Evolutionary conservation across 176 grass and related monocot species (phyloP).

Genomic region (Aegilops umbellulata): DNA sequence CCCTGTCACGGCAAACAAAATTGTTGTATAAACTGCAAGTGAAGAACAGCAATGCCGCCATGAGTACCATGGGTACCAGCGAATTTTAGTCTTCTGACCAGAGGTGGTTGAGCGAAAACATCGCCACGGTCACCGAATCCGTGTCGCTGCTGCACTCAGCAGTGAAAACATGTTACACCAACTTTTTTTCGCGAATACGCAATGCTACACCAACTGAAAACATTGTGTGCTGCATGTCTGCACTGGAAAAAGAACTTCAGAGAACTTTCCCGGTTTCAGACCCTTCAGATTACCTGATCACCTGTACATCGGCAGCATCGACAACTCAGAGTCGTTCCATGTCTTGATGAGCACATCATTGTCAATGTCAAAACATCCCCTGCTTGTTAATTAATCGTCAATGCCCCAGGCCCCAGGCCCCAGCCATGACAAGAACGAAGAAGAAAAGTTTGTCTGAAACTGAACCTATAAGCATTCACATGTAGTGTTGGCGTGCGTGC

Average conservation of each 20-base stretch:
- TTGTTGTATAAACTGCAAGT: no score
- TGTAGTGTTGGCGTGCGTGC: no score
- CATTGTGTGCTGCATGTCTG: background rate
- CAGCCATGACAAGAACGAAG: background rate
- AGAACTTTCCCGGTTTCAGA: no score
- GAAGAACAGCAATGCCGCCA: no score
- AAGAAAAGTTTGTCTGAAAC: background rate
- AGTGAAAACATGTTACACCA: background rate
- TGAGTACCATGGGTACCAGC: conserved; percentile 86
- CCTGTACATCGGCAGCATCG: conserved; percentile 79
- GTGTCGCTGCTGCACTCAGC: conserved; percentile 68
- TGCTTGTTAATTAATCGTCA: background rate
- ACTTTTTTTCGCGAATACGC: no score
- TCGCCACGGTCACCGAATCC: conserved; percentile 75
- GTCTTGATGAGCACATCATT: conserved; percentile 81
- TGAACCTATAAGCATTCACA: conserved; percentile 72
- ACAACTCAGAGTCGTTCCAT: conserved; percentile 66
- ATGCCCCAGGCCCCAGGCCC: no score
- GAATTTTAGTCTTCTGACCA: background rate
- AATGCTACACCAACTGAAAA: background rate
- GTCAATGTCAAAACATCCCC: background rate
- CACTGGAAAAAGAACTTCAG: no score
- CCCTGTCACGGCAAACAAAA: no score
- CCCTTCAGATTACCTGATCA: no score
- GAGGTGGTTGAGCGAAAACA: conserved; percentile 79